A percentile compares a stretch with the other conserved stretches of the same genome.
Evolutionary conservation across 805 yeast species (phyloP).

Genomic region (Spathaspora boniae): DNA sequence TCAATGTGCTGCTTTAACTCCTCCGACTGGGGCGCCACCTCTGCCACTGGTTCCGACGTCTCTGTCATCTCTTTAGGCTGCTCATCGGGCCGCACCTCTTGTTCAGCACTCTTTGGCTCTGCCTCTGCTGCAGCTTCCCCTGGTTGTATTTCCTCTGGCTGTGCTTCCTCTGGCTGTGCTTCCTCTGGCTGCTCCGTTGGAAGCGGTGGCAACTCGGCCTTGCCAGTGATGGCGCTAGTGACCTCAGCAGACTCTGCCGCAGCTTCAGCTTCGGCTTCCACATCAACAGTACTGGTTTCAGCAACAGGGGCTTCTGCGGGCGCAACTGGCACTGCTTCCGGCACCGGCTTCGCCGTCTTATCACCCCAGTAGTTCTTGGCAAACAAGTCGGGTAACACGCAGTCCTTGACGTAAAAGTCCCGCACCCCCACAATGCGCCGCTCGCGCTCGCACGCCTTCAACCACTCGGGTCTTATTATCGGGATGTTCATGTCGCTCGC

Average conservation of each 20-base stretch:
- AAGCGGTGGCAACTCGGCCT: conserved; percentile 5
- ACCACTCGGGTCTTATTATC: conserved; percentile 94
- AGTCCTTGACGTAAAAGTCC: conserved; percentile 68
- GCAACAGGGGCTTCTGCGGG: not conserved
- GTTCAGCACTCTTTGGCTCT: not conserved
- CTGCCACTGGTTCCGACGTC: not conserved
- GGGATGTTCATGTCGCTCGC: conserved; percentile 89
- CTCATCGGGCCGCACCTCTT: not conserved
- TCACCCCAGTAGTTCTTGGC: conserved; percentile 39
- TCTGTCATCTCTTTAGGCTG: not conserved
- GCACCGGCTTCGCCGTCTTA: not conserved
- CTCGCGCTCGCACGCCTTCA: conserved; percentile 87
- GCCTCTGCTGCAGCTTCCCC: conserved; percentile 3
- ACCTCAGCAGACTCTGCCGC: not conserved
- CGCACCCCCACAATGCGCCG: conserved; percentile 90
- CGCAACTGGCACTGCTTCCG: conserved; percentile 2
- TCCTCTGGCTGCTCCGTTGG: conserved; percentile 2
- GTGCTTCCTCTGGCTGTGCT: conserved; percentile 3
- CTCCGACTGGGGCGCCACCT: not conserved
- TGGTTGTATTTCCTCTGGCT: conserved; percentile 4
- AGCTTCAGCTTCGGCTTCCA: conserved; percentile 8
- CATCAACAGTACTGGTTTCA: conserved; percentile 2
- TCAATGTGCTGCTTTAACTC: not conserved
- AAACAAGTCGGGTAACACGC: conserved; percentile 41
- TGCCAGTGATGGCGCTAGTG: too few species aligned